These are phyloP conservation scores for Coleophoma eucalyptorum DNA, from an alignment of 2,329 filamentous ascomycete species.

Conservation along the genomic window DNA sequence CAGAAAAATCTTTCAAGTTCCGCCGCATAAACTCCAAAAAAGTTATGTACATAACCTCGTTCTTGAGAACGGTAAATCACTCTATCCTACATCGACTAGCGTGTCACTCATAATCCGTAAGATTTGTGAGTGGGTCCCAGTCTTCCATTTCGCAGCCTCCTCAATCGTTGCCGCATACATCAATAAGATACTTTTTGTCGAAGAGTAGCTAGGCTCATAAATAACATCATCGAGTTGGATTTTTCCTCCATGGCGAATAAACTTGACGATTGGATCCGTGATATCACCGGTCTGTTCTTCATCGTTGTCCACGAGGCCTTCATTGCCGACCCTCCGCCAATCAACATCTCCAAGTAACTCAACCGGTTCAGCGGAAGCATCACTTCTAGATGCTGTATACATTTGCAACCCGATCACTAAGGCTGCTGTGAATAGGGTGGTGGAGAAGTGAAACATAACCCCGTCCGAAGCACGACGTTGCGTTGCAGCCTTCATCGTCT, in stretches of 20 bases:
- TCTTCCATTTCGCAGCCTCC: conserved; percentile 44
- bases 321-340: conserved; percentile 41
- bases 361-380: conserved; percentile 18
- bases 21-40: no score
- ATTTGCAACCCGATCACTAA: conserved; percentile 47
- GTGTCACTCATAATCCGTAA: conserved; percentile 52
- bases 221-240: conserved; percentile 43
- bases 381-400: conserved; percentile 37
- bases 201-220: conserved; percentile 44
- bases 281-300: conserved; percentile 10
- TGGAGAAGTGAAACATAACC: conserved; percentile 44
- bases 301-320: conserved; percentile 30
- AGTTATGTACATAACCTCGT: no score
- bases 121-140: conserved; percentile 44
- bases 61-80: neutral
- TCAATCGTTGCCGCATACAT: conserved; percentile 49
- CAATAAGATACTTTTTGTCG: conserved; percentile 44
- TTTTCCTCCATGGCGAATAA: conserved; percentile 44
- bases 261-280: conserved; percentile 29
- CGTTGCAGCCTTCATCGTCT: conserved; percentile 45
- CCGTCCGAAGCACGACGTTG: conserved; percentile 48
- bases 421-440: conserved; percentile 45
- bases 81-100: conserved; percentile 29
- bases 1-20: no score
- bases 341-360: conserved; percentile 45